These are phyloP conservation scores for Escovopsis weberi DNA, from an alignment of 2,329 filamentous ascomycete species.

Conservation along the genomic window DNA sequence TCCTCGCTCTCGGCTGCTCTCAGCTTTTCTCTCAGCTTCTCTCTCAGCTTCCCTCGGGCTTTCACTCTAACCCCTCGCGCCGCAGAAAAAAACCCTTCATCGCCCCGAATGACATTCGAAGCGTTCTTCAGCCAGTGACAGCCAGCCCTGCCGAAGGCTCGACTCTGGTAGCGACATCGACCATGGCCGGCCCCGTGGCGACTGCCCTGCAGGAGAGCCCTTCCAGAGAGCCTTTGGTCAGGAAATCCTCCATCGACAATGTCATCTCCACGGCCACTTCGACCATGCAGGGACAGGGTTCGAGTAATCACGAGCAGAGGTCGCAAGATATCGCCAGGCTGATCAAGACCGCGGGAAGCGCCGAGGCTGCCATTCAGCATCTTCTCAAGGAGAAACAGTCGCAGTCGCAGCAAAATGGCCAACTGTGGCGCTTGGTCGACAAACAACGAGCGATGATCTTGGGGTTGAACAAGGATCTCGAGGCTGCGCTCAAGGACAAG, in stretches of 20 bases:
- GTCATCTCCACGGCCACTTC: slow-evolving; percentile 62
- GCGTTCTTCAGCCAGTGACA: slow-evolving; percentile 28
- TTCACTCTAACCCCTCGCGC: not conserved
- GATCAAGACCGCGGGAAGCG: slow-evolving; percentile 71
- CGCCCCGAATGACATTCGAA: slow-evolving; percentile 35
- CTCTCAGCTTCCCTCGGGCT: not conserved
- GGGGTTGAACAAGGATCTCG: slow-evolving; percentile 86
- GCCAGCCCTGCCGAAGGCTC: slow-evolving; percentile 28
- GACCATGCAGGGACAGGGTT: slow-evolving; percentile 34
- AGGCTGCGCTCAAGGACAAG: slow-evolving; percentile 83
- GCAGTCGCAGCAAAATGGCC: slow-evolving; percentile 74
- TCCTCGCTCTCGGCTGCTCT: not conserved
- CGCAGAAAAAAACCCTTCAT: slow-evolving; percentile 12
- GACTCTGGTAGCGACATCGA: slow-evolving; percentile 21
- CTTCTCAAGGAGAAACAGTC: slow-evolving; percentile 85
- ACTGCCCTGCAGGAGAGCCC: slow-evolving; percentile 22
- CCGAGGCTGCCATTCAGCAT: slow-evolving; percentile 79
- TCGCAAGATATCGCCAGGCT: slow-evolving; percentile 65
- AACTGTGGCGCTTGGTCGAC: slow-evolving; percentile 90
- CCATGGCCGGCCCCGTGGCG: slow-evolving; percentile 33
- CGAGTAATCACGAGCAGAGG: slow-evolving; percentile 43
- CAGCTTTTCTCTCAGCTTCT: not conserved
- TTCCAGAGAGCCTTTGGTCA: slow-evolving; percentile 26
- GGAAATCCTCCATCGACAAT: slow-evolving; percentile 85
- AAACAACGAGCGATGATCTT: slow-evolving; percentile 92